Percentiles rank a stretch among this genome's conserved stretches.
These are phyloP conservation scores for Mycena indigotica DNA, from an alignment of 768 basidiomycete species.

Conservation along the genomic window DNA sequence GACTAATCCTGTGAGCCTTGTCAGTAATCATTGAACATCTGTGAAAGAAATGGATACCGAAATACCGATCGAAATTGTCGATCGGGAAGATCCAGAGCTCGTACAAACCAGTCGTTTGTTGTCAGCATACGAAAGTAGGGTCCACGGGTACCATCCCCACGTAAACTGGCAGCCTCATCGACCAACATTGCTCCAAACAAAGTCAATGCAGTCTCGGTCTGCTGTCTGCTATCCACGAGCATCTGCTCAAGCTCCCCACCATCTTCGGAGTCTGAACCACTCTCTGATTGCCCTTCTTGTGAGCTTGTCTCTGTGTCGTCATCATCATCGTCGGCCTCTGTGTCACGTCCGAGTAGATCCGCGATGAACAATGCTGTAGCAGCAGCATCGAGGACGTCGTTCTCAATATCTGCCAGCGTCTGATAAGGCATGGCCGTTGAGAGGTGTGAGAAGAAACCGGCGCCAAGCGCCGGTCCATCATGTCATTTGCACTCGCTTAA, in stretches of 20 bases:
- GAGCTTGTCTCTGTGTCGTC: not conserved
- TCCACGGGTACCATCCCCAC: slow-evolving; percentile 9
- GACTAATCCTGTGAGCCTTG: slow-evolving; percentile 4
- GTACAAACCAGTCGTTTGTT: slow-evolving; percentile 7
- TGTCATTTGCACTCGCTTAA: not conserved
- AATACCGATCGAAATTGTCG: slow-evolving; percentile 12
- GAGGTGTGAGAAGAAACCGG: not conserved
- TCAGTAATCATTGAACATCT: not conserved
- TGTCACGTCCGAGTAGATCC: slow-evolving; percentile 26
- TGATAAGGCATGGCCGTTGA: not conserved
- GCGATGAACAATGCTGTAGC: not conserved
- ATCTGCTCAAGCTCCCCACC: not conserved
- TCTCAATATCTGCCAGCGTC: not conserved
- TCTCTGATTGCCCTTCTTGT: not conserved
- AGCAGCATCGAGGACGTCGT: not conserved
- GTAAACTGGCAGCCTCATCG: not conserved
- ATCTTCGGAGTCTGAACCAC: not conserved
- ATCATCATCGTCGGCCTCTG: not conserved
- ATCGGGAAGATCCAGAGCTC: slow-evolving; percentile 4
- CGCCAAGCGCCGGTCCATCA: not conserved
- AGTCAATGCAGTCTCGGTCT: not conserved
- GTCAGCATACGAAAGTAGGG: slow-evolving; percentile 9
- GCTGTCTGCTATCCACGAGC: not conserved
- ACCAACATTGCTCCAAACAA: not conserved
- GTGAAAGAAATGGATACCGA: slow-evolving; percentile 1